Base-by-base conservation (phyloP, 2,329 filamentous ascomycete genomes). In the Phialocephala sp. region DNA sequence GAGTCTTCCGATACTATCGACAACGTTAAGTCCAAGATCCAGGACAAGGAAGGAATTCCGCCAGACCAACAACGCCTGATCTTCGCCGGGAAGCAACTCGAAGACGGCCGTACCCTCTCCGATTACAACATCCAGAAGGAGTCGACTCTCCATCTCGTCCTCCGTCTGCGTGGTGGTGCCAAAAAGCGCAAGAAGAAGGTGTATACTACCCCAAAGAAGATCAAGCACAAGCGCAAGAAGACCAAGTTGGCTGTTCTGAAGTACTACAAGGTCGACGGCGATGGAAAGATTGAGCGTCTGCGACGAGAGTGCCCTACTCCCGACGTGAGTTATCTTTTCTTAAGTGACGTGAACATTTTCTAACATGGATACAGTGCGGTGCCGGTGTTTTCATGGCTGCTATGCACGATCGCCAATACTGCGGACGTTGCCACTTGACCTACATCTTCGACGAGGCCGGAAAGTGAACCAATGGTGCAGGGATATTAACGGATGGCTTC, bases 151-250 rank as follows among this genome's bases (percentile, higher is more conserved):
- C 95, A 99, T 86, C 87, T 98, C 77, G 95, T 99, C 78, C 91
- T 99, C 77, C 93, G 95, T 81, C 93, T 99, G 70, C 95, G 94
- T 89, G 95, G 95, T 88, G 95, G 94, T 84, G 94, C 84, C 81
- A 99, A 99, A 93, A 97, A 98, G 92, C 90, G 96, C 85, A 99
- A 99, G 93, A 97, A 97, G 93, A 99, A 99, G 94, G 95, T 99
- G 77, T 99, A 99, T 92, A 98, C 93, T 82, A 99, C 95, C 79
- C 95, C 95, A 83, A 99, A 99, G 94, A 99, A 99, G 93, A 99
- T 99, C 91, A 99, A 99, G 95, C 95, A 99, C 91, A 99, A 99
- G 94, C 91, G 93, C 88, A 99, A 98, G 93, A 99, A 99, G 94
- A 97, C 92, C 90, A 99, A 99, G 91, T 87, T 99, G 83, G 95